A percentile compares a stretch with the other conserved stretches of the same genome.
These are phyloP conservation scores for Arxiozyma heterogenica DNA, from an alignment of 1,139 yeast species.

Conservation along the genomic window DNA sequence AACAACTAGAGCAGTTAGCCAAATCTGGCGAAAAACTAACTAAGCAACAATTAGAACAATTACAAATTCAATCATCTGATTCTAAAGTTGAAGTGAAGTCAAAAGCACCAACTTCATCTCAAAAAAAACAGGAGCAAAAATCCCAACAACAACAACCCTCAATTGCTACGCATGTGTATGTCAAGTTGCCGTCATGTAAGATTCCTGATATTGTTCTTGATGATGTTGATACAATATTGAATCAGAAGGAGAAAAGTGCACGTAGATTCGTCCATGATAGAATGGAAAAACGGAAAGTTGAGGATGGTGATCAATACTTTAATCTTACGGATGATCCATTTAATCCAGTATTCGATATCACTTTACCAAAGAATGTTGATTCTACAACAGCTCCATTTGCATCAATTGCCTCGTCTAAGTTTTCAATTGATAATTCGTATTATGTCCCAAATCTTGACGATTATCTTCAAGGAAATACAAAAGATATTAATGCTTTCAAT, in stretches of 20 bases:
- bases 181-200: conserved; percentile 78
- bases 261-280: conserved; percentile 76
- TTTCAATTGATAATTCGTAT: conserved; percentile 58
- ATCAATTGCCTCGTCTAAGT: conserved; percentile 66
- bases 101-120: conserved; percentile 8
- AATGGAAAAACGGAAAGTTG: conserved; percentile 60
- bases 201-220: conserved; percentile 87
- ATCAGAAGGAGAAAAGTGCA: conserved; percentile 71
- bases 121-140: conserved; percentile 11
- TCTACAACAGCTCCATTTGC: conserved; percentile 68
- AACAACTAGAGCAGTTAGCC: conserved; percentile 16
- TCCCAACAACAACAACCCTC: conserved; percentile 16
- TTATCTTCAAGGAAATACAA: conserved; percentile 22
- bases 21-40: conserved; percentile 20
- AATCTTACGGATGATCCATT: conserved; percentile 87
- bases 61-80: conserved; percentile 12
- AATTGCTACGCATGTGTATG: conserved; percentile 59
- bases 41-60: conserved; percentile 18
- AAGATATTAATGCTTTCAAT: conserved; percentile 20
- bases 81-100: conserved; percentile 4
- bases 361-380: conserved; percentile 46
- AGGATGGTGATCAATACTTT: conserved; percentile 62
- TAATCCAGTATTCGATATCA: conserved; percentile 73
- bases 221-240: conserved; percentile 66
- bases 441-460: conserved; percentile 30